Evolutionary conservation across 2,329 filamentous ascomycete species (phyloP), one percentile per base, ranked within the genome.

Genomic region (Cladosporium halotolerans): DNA sequence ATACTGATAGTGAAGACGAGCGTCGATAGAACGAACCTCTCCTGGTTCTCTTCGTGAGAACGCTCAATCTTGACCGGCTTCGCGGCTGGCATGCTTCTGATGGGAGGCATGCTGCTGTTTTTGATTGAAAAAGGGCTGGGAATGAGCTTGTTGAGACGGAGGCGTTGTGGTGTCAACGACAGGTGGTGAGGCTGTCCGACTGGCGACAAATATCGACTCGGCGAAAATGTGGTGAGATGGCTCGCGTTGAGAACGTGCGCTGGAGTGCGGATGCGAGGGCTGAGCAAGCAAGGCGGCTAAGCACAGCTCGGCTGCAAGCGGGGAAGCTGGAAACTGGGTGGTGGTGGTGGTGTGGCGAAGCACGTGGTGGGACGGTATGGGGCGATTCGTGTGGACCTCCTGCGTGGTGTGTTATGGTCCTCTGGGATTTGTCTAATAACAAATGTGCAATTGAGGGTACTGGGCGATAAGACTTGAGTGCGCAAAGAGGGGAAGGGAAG

Each of bases 11-110:
- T 13, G 8, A 14, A 14, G 2, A 9, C 4, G 4, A 5, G 4
- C 3, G 2, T 7, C 36, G 36, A 39, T 28, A 16, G 44, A 33
- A 63, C 72, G 56, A 65, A 79, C 77, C 78, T 79, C 70, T 92
- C 88, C 66, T 89, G 85, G 62, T 92, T 91, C 69, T 91, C 87
- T 61, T 88, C 85, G 58, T 89, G 86, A 2, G 85, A 88, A 41
- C 87, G 76, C 69, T 89, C 85, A 3, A 84, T 87, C 82, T 88
- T 76, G 55, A 75, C 65, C 31, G 73, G 73, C 55, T 68, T 62
- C 18, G 67, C 62, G 53, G 66, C 71, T 60, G 73, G 72, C 68
- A 75, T 71, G 23, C 60, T 62, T 47, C 66, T 58, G 52, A 67
- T 54, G 19, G 66, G 63, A 55, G 66, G 66, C 66, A 68, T 68